Percentiles rank a stretch among this genome's conserved stretches.
Conservation (phyloP, 2,329 filamentous ascomycete genomes). For the Aulographum hederae region DNA sequence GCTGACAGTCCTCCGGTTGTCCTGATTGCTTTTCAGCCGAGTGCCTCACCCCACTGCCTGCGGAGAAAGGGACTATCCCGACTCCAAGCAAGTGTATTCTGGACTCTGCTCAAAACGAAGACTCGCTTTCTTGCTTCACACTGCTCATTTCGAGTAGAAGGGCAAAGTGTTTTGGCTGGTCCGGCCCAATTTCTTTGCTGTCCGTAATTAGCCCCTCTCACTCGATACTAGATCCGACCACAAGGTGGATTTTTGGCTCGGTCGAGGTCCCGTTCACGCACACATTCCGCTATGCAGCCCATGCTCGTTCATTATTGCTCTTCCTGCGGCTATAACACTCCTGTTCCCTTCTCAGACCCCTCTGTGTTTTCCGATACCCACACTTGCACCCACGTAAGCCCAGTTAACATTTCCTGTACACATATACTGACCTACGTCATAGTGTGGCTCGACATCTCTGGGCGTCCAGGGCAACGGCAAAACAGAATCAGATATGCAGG, state of each 20-base stretch:
- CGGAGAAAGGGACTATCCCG: not conserved
- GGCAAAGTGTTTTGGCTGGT: not conserved
- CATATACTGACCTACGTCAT: slow-evolving; percentile 11
- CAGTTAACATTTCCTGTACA: not conserved
- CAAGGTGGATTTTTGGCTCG: not conserved
- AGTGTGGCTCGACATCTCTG: slow-evolving; percentile 23
- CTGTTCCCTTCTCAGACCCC: slow-evolving; percentile 21
- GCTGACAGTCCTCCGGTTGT: not conserved
- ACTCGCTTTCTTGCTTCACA: not conserved
- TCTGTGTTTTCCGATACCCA: slow-evolving; percentile 25
- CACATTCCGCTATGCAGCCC: slow-evolving; percentile 13
- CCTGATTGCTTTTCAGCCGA: no score
- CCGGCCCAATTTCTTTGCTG: not conserved
- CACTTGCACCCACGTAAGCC: slow-evolving; percentile 27
- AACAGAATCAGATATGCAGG: slow-evolving; percentile 34
- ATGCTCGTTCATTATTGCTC: slow-evolving; percentile 19
- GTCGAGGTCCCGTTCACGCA: not conserved
- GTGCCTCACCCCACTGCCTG: no score
- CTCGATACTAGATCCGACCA: not conserved
- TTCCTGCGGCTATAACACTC: slow-evolving; percentile 18
- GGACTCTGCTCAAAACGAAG: not conserved
- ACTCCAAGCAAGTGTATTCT: no score
- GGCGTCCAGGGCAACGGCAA: slow-evolving; percentile 22
- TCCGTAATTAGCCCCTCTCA: not conserved
- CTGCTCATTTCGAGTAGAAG: not conserved